These are phyloP conservation scores for Magnolia officinalis DNA, from an alignment of 164 flowering plant genomes.

Conservation along the genomic window DNA sequence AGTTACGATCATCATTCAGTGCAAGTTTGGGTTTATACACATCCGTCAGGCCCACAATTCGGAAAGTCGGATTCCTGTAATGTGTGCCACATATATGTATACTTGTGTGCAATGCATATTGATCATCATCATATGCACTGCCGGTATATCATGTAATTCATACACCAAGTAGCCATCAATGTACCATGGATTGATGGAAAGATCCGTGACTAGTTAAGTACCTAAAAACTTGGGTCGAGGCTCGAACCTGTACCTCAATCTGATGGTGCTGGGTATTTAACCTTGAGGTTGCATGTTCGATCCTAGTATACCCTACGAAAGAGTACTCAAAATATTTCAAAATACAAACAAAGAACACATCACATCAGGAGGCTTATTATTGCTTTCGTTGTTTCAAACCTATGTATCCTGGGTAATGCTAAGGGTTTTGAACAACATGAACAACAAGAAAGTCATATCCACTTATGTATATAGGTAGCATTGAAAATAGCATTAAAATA, in stretches of 20 bases:
- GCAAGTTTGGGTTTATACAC: too few species aligned
- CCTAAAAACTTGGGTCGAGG: not conserved
- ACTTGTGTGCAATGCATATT: too few species aligned
- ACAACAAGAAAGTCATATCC: not conserved
- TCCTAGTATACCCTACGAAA: not conserved
- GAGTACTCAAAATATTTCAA: not conserved
- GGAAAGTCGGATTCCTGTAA: too few species aligned
- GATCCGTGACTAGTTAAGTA: not conserved
- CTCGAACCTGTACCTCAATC: not conserved
- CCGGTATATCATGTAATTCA: not conserved
- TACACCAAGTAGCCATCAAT: not conserved
- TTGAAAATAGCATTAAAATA: conserved; percentile 1
- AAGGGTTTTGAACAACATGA: not conserved
- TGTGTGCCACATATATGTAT: too few species aligned
- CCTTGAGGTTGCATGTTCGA: not conserved
- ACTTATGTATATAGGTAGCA: not conserved
- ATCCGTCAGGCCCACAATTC: too few species aligned
- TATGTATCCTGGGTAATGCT: not conserved
- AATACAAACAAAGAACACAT: not conserved
- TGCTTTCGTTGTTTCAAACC: not conserved
- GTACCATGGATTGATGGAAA: not conserved
- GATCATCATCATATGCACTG: too few species aligned
- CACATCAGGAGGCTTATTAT: not conserved
- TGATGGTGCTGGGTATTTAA: not conserved
- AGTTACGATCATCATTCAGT: too few species aligned